Base-by-base conservation (phyloP, 2,329 filamentous ascomycete genomes). In the Talaromyces amestolkiae region DNA sequence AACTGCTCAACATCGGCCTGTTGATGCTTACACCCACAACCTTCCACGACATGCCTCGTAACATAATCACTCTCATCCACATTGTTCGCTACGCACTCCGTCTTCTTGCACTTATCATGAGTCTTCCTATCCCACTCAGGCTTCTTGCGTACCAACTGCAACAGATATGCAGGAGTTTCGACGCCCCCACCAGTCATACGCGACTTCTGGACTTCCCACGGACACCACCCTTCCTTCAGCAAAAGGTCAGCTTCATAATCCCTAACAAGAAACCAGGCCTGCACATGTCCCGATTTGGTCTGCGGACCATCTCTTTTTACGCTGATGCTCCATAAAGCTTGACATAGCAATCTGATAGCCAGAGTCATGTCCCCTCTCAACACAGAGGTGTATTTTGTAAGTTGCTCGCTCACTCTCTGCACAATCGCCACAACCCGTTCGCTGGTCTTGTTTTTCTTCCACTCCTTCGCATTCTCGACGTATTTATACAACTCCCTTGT, bases 51-150 rank as follows among this genome's bases (percentile, higher is more conserved):
- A 39, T 67, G 66, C 37, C 66, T 47, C 4, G 64, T 67, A 11
- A 64, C 43, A 41, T 67, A 67, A 11, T 67, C 45, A 24, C 64
- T 63, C 43, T 67, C 66, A 39, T 67, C 54, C 22, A 67, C n/a
- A 43, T 67, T 67, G 33, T 67, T 66, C 1, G 64, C 66, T 24
- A 66, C 43, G n/a, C 66, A 67, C 39, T 66, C 64, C 7, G 64
- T 66, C 27, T 60, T 47, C 17, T 24, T 54, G 54, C 59, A 61
- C 7, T 35, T n/a, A 13, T 49, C 41, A 31, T 61, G 59, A 13
- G 59, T 51, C 59, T 51, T 51, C 13, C 11, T 51, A 39, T 61
- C 59, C 59, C 66, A 67, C 11, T 10, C 41, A n/a, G 65, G 64
- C 24, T 67, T 58, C 54, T 47, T 59, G 41, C 64, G 56, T 11